Percentiles rank a stretch among this genome's conserved stretches.
These are phyloP conservation scores for Aureobasidium uvarum DNA, from an alignment of 2,329 filamentous ascomycete genomes.

Conservation along the genomic window DNA sequence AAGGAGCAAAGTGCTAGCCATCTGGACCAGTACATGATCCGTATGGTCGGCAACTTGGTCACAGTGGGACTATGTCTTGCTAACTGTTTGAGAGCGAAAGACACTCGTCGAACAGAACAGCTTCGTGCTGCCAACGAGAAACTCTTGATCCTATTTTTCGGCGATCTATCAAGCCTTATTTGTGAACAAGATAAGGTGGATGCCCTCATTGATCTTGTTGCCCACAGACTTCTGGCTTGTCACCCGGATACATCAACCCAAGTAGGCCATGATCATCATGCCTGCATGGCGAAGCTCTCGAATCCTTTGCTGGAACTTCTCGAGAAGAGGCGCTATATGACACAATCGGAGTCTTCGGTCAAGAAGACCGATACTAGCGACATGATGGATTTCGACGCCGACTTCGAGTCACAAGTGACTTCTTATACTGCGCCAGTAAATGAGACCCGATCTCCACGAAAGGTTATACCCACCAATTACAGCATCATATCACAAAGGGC, in stretches of 20 bases:
- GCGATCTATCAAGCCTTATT: constrained; percentile 40
- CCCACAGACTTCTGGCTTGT: constrained; percentile 25
- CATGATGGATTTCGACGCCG: constrained; percentile 26
- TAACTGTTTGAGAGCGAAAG: constrained; percentile 33
- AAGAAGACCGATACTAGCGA: constrained; percentile 15
- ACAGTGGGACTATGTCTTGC: constrained; percentile 43
- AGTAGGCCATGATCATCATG: neutral
- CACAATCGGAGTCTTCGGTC: constrained; percentile 1
- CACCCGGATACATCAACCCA: neutral
- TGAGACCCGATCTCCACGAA: neutral
- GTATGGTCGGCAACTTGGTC: constrained; percentile 51
- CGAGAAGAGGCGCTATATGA: neutral
- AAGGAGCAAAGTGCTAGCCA: constrained; percentile 9
- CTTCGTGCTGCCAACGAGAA: constrained; percentile 33
- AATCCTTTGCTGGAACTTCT: neutral
- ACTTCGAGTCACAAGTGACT: constrained; percentile 24
- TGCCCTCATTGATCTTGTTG: constrained; percentile 42
- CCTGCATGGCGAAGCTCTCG: constrained; percentile 9
- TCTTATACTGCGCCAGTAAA: neutral
- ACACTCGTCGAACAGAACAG: constrained; percentile 33
- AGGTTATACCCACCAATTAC: neutral
- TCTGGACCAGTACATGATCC: constrained; percentile 52
- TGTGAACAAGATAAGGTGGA: constrained; percentile 48
- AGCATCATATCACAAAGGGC: constrained; percentile 5
- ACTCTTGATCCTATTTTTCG: constrained; percentile 37